Evolutionary conservation across 305 asterid species (phyloP).

Genomic region (Withania somnifera): DNA sequence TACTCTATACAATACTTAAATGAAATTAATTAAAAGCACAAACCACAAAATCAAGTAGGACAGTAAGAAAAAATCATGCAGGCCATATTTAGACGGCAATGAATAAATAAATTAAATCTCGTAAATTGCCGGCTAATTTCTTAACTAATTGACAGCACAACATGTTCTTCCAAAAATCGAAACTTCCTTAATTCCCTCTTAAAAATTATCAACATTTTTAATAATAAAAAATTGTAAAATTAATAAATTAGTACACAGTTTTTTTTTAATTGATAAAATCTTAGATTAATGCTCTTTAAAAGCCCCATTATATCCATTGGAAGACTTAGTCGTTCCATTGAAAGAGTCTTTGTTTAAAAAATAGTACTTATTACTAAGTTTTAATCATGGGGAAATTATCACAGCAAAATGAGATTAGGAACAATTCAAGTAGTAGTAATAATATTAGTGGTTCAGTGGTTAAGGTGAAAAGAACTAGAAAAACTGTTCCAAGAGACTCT

Average conservation of each 20-base stretch:
- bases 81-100: constrained; percentile 53
- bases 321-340: constrained; percentile 43
- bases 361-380: neutral
- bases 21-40: constrained; percentile 8
- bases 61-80: constrained; percentile 26
- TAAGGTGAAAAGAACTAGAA: constrained; percentile 57
- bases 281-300: constrained; percentile 32
- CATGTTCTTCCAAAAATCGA: neutral
- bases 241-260: neutral
- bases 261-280: neutral
- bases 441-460: neutral
- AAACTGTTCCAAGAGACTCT: constrained; percentile 74
- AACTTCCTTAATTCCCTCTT: neutral
- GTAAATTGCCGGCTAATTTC: constrained; percentile 27
- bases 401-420: constrained; percentile 21
- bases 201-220: neutral
- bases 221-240: neutral
- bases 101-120: constrained; percentile 6
- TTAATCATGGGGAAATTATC: constrained; percentile 59
- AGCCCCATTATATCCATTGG: constrained; percentile 21
- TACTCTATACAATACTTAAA: neutral
- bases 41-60: constrained; percentile 29
- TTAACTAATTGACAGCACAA: neutral
- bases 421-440: constrained; percentile 9
- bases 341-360: neutral